Conservation (phyloP, 106 monocot genomes). For the Dioscorea zingiberensis region DNA sequence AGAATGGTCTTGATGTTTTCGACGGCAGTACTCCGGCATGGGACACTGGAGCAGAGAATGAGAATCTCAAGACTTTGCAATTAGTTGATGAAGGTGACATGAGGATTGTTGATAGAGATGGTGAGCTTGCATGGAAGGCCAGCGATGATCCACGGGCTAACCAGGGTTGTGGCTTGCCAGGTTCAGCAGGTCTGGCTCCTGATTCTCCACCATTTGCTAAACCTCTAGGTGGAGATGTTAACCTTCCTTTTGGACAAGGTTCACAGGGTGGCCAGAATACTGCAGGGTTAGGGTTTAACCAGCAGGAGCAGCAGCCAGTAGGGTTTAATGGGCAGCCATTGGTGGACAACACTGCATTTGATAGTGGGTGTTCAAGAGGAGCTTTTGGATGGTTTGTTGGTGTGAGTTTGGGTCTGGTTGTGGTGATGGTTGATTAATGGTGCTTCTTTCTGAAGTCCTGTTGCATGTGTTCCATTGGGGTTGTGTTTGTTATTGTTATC, state of each 20-base stretch:
- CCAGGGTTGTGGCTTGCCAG: slow-evolving; percentile 32
- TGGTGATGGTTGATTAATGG: too few species aligned
- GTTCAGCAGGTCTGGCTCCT: slow-evolving; percentile 32
- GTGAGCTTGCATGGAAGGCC: slow-evolving; percentile 52
- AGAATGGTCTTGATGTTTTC: slow-evolving; percentile 44
- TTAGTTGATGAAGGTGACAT: slow-evolving; percentile 51
- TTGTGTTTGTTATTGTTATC: too few species aligned
- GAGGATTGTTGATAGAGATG: slow-evolving; percentile 36
- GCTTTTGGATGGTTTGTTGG: too few species aligned
- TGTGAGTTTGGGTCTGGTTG: neutral
- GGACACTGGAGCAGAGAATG: slow-evolving; percentile 25
- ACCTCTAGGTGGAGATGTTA: slow-evolving; percentile 3
- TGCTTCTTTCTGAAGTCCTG: too few species aligned
- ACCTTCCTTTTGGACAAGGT: slow-evolving; percentile 4
- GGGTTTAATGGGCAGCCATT: slow-evolving; percentile 6
- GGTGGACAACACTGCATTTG: slow-evolving; percentile 4
- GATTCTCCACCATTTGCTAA: slow-evolving; percentile 37
- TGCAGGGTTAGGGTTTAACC: neutral
- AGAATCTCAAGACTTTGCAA: slow-evolving; percentile 30
- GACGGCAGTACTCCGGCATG: slow-evolving; percentile 42
- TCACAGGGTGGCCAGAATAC: neutral
- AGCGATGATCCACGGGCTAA: slow-evolving; percentile 39
- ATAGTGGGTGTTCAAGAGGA: neutral
- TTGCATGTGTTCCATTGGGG: too few species aligned
- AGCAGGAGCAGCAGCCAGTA: slow-evolving; percentile 2